These are phyloP conservation scores for Plantago rigida DNA, from an alignment of 305 asterid genomes.

Conservation along the genomic window DNA sequence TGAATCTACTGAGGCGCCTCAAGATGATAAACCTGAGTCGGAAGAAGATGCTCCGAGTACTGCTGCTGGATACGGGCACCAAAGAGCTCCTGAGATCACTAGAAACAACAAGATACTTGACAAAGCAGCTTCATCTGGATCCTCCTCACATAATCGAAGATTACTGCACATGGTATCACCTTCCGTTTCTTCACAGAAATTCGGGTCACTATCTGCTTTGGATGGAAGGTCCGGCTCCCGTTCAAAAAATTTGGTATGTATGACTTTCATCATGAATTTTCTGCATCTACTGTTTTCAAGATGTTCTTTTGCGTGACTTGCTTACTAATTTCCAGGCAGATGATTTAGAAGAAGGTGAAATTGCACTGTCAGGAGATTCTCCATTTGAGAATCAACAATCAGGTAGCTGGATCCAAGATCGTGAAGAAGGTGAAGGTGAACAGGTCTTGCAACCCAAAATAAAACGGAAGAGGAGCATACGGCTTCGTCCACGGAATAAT, in stretches of 20 bases:
- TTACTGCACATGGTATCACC: constrained; percentile 53
- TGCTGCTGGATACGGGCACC: constrained; percentile 52
- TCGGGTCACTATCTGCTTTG: constrained; percentile 94
- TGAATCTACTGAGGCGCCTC: constrained; percentile 54
- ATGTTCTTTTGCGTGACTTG: constrained; percentile 7
- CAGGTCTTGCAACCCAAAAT: constrained; percentile 93
- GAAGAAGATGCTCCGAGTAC: constrained; percentile 67
- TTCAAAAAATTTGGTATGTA: constrained; percentile 63
- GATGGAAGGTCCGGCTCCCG: constrained; percentile 82
- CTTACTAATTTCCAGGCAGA: constrained; percentile 47
- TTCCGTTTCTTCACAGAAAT: constrained; percentile 87
- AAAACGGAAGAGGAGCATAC: constrained; percentile 84
- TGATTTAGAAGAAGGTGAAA: constrained; percentile 93
- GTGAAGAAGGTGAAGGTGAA: constrained; percentile 95
- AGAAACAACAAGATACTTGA: constrained; percentile 44
- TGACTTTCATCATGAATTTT: constrained; percentile 6
- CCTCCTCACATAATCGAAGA: constrained; percentile 71
- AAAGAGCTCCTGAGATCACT: constrained; percentile 41
- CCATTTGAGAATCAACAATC: constrained; percentile 84
- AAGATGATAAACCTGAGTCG: constrained; percentile 51
- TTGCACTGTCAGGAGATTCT: constrained; percentile 84
- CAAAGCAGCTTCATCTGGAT: constrained; percentile 77
- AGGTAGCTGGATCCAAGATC: constrained; percentile 94
- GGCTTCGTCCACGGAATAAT: constrained; percentile 68
- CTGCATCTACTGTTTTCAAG: not conserved